Base-by-base conservation (phyloP, 306 rosid species). In the Trifolium subterraneum region DNA sequence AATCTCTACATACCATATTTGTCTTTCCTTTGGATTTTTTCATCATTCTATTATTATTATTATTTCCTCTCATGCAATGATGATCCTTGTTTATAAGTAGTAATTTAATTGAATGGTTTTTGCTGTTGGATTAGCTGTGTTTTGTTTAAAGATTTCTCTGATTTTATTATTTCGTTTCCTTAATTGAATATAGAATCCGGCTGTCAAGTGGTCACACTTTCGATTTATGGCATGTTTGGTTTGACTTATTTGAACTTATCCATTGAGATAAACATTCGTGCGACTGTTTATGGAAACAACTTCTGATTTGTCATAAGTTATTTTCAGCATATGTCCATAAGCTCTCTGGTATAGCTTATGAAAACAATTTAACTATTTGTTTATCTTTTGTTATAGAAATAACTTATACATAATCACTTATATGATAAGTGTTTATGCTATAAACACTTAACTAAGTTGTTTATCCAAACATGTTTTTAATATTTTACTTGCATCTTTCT, bases 1-100 rank as follows among this genome's bases (percentile, higher is more conserved):
- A 64, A 61, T 64, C 60, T 51, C 68, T 18, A 60, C 63, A 14
- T 68, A 36, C 79, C 48, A 63, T 63, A 72, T 82, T 84, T 81
- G 68, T 38, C 50, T 72, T 73, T 71, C 15, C 60, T 33, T 45
- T 70, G 10, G n/a, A 13, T 22, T 48, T 29, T 42, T 39, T 44
- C 25, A 20, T 61, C 64, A 61, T 68, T 60, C 8, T 50, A 61
- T 56, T n/a, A n/a, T n/a, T n/a, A n/a, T n/a, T n/a, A n/a, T n/a
- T 27, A 3, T 70, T 70, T 3, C 14, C 71, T 18, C 27, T 44
- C 61, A 54, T 10, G 72, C 70, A 54, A 13, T 19, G 38, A 48
- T 25, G 29, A 52, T 72, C 36, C 20, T 39, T 66, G 22, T 70
- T 70, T 64, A 42, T 8, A 50, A 39, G 67, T 45, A 72, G 47